A percentile compares a stretch with the other conserved stretches of the same genome.
phyloP scores from a whole-genome alignment of 805 yeast species.

The Deakozyma indianensis region DNA sequence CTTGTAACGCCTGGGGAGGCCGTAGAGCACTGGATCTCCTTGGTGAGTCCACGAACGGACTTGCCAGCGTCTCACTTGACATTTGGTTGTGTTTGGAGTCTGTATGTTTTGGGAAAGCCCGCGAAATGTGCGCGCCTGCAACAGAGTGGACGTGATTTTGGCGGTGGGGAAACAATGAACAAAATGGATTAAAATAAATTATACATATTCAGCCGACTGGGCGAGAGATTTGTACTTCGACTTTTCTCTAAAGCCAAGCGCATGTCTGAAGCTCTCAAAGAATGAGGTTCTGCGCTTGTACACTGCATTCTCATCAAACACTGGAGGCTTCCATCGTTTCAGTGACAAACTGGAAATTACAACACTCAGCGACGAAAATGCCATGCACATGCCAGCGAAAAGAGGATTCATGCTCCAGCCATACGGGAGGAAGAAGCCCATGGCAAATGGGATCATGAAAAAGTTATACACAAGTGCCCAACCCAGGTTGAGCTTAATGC shows the following conservation, averaged over 20 bases:
- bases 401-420: conserved; percentile 66
- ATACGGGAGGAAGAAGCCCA: conserved; percentile 78
- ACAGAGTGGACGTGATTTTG: too few relatives aligned
- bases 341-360: conserved; percentile 65
- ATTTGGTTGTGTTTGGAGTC: background rate
- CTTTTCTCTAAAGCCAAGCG: background rate
- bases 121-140: too few relatives aligned
- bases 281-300: too few relatives aligned
- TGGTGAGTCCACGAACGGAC: background rate
- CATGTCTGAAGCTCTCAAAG: background rate
- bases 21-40: too few relatives aligned
- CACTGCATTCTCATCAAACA: too few relatives aligned
- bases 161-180: too few relatives aligned
- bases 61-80: background rate
- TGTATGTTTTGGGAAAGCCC: background rate
- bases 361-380: conserved; percentile 80
- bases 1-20: background rate
- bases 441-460: conserved; percentile 86
- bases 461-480: conserved; percentile 80
- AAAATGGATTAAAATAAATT: too few relatives aligned
- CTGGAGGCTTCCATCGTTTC: conserved; percentile 33
- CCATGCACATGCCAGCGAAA: conserved; percentile 90
- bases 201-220: background rate
- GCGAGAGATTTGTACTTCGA: background rate
- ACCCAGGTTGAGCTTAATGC: conserved; percentile 69